Evolutionary conservation across 768 basidiomycete genomes (phyloP).

Genomic region (Termitomyces sp.): DNA sequence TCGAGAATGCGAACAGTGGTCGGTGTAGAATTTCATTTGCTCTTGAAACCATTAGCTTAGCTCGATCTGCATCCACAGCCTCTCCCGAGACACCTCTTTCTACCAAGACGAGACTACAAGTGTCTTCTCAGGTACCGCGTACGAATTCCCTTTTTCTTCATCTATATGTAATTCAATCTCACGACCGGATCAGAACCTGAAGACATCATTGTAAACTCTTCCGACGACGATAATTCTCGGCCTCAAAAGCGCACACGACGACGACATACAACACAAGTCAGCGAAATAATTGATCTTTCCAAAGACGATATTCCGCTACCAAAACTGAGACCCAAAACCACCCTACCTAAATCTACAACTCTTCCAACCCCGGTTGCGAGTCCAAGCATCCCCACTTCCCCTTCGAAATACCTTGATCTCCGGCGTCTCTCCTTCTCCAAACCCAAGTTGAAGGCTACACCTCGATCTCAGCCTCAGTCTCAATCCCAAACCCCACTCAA

Average conservation of each 20-base stretch:
- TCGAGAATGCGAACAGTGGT: not conserved
- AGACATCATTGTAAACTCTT: not conserved
- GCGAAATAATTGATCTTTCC: not conserved
- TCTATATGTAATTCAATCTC: not conserved
- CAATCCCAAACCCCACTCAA: not conserved
- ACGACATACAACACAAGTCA: not conserved
- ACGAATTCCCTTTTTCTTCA: not conserved
- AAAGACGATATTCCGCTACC: not conserved
- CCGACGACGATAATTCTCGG: not conserved
- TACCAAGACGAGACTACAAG: not conserved
- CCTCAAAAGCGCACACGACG: constrained; percentile 1
- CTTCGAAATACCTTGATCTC: not conserved
- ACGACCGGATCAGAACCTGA: not conserved
- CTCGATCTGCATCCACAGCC: not conserved
- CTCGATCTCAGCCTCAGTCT: not conserved
- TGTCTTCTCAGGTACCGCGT: not conserved
- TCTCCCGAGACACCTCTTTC: not conserved
- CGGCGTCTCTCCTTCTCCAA: not conserved
- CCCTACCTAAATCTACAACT: not conserved
- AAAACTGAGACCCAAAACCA: not conserved
- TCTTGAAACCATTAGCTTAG: not conserved
- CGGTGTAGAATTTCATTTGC: not conserved
- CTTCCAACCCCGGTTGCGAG: not conserved
- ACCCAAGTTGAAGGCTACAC: not conserved
- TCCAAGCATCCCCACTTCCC: not conserved